Base-by-base conservation (phyloP, 345 rosid genomes). In the Salix viminalis region DNA sequence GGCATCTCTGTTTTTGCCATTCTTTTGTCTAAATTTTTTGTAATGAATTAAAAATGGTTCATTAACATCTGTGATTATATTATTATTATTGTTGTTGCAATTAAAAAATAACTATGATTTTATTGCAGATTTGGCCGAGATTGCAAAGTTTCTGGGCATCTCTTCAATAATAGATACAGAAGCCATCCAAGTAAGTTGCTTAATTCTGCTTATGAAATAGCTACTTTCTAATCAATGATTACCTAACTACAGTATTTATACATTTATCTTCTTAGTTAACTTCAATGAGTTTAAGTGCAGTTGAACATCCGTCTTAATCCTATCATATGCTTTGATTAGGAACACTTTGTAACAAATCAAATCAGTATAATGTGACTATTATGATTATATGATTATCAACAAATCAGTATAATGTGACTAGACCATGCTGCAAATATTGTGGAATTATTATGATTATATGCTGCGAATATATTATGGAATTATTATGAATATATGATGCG, bases 81-180 rank as follows among this genome's bases (percentile, higher is more conserved):
- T 69, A 32, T 1, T 54, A 28, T 39, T 69, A 32, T 1, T 8
- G 2, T 16, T 46, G 44, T 16, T 67, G 54, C 4, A 39, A n/a
- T 73, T 19, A 52, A 19, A 42, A 48, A 5, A 16, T 42, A 30
- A 48, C 61, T 39, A 48, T 36, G 10, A 15, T n/a, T 73, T 26
- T 24, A 19, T 80, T 78, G 71, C 88, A 96, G 98, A 93, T 90
- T 86, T 93, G 84, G 98, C 94, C 1, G 99, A 91, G 85, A 91
- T 96, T 54, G 99, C 99, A 24, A 96, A 96, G 88, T 93, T 96
- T 84, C 84, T 96, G 52, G 98, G 98, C 32, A 85, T 96, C 80
- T 91, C 93, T 19, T 84, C 94, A 64, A 78, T 91, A 0, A 80
- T 93, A 23, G 99, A 96, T 83, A 90, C 89, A 12, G 99, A 96